A percentile compares a stretch with the other conserved stretches of the same genome.
Conservation (phyloP, 352 stramenopile species). For the Phytophthora idaei region DNA sequence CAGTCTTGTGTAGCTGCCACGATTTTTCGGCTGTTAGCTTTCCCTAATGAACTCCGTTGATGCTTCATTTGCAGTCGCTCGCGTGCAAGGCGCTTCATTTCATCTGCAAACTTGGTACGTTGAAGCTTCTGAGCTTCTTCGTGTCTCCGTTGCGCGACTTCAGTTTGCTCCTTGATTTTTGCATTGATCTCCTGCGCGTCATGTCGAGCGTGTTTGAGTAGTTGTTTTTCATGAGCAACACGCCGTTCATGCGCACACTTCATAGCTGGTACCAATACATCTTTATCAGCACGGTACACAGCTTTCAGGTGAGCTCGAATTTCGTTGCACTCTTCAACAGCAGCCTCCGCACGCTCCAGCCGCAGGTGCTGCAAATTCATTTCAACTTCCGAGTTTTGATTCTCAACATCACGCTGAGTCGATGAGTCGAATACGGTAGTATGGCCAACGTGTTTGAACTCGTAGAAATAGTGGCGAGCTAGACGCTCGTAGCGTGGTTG, state of each 20-base stretch:
- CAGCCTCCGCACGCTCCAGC: conserved; percentile 35
- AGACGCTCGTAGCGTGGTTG: conserved; percentile 58
- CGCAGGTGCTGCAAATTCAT: conserved; percentile 29
- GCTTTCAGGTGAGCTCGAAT: conserved; percentile 37
- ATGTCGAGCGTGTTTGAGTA: conserved; percentile 23
- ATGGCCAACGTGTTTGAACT: conserved; percentile 74
- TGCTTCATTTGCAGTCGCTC: conserved; percentile 34
- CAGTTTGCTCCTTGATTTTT: conserved; percentile 11
- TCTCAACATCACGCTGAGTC: conserved; percentile 5
- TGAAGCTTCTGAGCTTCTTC: conserved; percentile 27
- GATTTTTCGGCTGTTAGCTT: conserved; percentile 23
- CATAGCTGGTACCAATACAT: conserved; percentile 1
- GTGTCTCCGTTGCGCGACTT: conserved; percentile 20
- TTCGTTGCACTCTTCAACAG: conserved; percentile 44
- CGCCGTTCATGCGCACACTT: conserved; percentile 16
- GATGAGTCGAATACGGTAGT: conserved; percentile 39
- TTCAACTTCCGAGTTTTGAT: conserved; percentile 20
- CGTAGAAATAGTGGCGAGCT: conserved; percentile 71
- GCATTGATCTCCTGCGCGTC: conserved; percentile 32
- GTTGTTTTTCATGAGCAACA: conserved; percentile 20
- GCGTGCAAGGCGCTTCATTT: conserved; percentile 35
- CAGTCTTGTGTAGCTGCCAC: conserved; percentile 11
- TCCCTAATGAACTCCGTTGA: conserved; percentile 7
- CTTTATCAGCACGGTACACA: conserved; percentile 38
- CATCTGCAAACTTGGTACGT: conserved; percentile 30